phyloP scores from a whole-genome alignment of 2,329 filamentous ascomycete species.

The Epichloe glyceriae region DNA sequence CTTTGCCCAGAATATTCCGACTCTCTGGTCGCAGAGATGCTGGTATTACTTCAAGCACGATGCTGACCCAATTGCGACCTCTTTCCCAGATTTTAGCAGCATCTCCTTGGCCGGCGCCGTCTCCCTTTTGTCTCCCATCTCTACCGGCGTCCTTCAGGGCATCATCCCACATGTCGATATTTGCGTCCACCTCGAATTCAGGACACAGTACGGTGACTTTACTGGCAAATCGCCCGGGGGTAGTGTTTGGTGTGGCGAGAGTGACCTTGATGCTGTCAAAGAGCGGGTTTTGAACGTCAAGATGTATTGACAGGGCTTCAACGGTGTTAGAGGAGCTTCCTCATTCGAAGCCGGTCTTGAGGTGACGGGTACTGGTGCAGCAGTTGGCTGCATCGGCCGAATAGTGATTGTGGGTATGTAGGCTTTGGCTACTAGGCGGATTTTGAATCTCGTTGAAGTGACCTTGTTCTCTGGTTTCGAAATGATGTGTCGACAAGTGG shows the following conservation, averaged over 20 bases:
- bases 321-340: constrained; percentile 34
- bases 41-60: constrained; percentile 81
- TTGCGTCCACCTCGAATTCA: constrained; percentile 86
- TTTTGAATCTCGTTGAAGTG: constrained; percentile 78
- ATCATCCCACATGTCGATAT: constrained; percentile 80
- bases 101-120: constrained; percentile 46
- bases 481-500: constrained; percentile 85
- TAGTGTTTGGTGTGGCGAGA: constrained; percentile 69
- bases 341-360: constrained; percentile 18
- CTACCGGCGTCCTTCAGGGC: constrained; percentile 49
- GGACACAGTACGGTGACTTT: constrained; percentile 88
- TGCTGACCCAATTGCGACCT: constrained; percentile 87
- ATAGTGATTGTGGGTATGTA: constrained; percentile 78
- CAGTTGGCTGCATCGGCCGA: constrained; percentile 40
- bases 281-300: constrained; percentile 88
- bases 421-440: constrained; percentile 75
- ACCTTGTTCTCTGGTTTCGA: constrained; percentile 89
- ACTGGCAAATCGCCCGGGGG: constrained; percentile 62
- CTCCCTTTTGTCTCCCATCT: constrained; percentile 26
- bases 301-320: constrained; percentile 62
- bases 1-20: constrained; percentile 14
- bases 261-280: constrained; percentile 84
- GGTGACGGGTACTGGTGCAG: constrained; percentile 21
- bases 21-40: constrained; percentile 34
- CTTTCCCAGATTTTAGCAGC: constrained; percentile 94